Evolutionary conservation across 148 eudicot species (phyloP), one percentile per base, ranked within the genome.

Genomic region (Cornus florida): DNA sequence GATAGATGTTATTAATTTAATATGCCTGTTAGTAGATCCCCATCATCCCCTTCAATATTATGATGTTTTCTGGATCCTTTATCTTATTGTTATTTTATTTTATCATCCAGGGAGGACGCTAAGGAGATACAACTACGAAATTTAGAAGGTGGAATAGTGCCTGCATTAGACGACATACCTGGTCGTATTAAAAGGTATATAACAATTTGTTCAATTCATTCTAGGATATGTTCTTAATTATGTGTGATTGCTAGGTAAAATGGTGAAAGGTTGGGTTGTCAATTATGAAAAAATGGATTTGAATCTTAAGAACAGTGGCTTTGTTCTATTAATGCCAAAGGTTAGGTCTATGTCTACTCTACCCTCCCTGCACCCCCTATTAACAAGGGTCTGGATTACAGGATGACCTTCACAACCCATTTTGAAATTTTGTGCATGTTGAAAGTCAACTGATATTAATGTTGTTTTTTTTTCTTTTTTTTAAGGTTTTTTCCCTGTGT

Each of bases 71-170:
- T 71, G 10, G 23, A 33, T 77, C 35, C 43, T 50, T 64, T 70
- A 4, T 75, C 43, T 72, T 53, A 46, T 75, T 62, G 22, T 17
- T 75, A 11, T 50, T 5, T 60, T 19, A 16, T 38, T 8, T 82
- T 28, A 24, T 1, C 72, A 71, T 82, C 69, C 83, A 94, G 98
- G 82, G 95, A 88, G 84, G 97, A 94, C 59, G 97, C 97, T 4
- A 79, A 86, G 62, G 89, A 91, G 70, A 84, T 94, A 28, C 83
- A 11, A 57, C 75, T 75, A 41, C 90, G 80, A 77, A 79, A 80
- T 46, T 71, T 75, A 32, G 81, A 75, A 65, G 46, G 28, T 43
- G 77, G 71, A 67, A 82, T 71, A 70, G 16, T 48, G 70, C 83
- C 74, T 67, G 28, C 82, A 73, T 72, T 64, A 67, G 84, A 38